Percentiles rank a stretch among this genome's conserved stretches.
phyloP scores from a whole-genome alignment of 192 early-diverging fungal species.

The Funneliformis mosseae region DNA sequence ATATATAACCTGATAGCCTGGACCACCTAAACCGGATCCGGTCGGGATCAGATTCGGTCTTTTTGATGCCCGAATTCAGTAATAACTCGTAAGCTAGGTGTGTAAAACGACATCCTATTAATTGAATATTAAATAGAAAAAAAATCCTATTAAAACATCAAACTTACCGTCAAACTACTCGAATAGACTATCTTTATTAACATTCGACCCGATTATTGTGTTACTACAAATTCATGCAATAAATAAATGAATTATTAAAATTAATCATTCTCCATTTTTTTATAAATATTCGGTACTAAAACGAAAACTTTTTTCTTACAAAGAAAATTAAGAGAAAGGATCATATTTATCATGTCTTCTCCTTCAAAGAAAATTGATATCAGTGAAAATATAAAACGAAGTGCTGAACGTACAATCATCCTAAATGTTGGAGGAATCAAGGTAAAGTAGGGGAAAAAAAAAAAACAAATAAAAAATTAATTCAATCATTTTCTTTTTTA shows the following conservation, averaged over 20 bases:
- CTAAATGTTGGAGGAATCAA: conserved; percentile 28
- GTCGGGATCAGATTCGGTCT: background rate
- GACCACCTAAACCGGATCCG: background rate
- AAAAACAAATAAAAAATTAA: background rate
- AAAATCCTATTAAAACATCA: background rate
- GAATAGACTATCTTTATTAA: background rate
- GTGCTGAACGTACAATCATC: background rate
- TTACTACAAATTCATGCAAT: background rate
- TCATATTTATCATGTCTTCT: background rate
- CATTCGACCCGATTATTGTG: background rate
- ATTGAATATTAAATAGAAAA: too few relatives aligned
- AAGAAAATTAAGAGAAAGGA: background rate
- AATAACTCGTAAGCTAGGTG: background rate
- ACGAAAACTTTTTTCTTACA: background rate
- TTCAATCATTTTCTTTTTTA: background rate
- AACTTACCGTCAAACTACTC: background rate
- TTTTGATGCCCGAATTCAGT: background rate
- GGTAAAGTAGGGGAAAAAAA: background rate
- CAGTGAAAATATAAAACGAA: background rate
- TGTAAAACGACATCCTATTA: background rate
- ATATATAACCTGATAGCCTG: too few relatives aligned
- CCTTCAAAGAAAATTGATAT: background rate
- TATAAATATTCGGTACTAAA: background rate
- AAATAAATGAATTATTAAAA: background rate
- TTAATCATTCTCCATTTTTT: background rate